Conservation (phyloP, 2,329 filamentous ascomycete genomes). For the Fusarium nanum region DNA sequence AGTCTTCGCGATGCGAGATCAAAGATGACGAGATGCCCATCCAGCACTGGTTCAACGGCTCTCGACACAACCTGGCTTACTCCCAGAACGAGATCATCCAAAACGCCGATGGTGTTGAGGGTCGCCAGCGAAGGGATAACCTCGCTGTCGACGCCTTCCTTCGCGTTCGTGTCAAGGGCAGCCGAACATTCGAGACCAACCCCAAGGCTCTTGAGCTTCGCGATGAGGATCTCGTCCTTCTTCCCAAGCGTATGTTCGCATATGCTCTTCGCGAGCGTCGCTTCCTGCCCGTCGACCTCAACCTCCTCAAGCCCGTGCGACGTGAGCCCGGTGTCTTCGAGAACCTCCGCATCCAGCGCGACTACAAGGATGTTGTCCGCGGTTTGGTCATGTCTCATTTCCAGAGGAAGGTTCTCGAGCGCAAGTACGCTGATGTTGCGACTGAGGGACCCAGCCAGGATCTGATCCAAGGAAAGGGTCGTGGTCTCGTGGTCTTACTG, state of each 20-base stretch:
- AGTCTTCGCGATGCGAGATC: conserved; percentile 48
- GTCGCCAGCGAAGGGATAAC: conserved; percentile 53
- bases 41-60: conserved; percentile 53
- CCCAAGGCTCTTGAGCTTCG: conserved; percentile 46
- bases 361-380: conserved; percentile 57
- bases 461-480: conserved; percentile 59
- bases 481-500: conserved; percentile 58
- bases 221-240: conserved; percentile 49
- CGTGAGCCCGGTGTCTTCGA: conserved; percentile 54
- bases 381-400: conserved; percentile 57
- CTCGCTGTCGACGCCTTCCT: conserved; percentile 52
- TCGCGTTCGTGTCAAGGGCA: conserved; percentile 51
- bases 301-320: conserved; percentile 51
- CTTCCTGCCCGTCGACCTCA: conserved; percentile 54
- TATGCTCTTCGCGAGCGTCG: conserved; percentile 56
- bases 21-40: conserved; percentile 53
- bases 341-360: conserved; percentile 54
- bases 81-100: conserved; percentile 53
- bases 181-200: conserved; percentile 51
- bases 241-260: conserved; percentile 57
- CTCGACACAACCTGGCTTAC: conserved; percentile 48
- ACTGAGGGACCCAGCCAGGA: conserved; percentile 51
- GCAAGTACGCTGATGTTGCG: conserved; percentile 46
- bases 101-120: conserved; percentile 52
- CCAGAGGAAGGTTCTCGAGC: conserved; percentile 54